These are phyloP conservation scores for Imleria badia DNA, from an alignment of 768 basidiomycete species.

Conservation along the genomic window DNA sequence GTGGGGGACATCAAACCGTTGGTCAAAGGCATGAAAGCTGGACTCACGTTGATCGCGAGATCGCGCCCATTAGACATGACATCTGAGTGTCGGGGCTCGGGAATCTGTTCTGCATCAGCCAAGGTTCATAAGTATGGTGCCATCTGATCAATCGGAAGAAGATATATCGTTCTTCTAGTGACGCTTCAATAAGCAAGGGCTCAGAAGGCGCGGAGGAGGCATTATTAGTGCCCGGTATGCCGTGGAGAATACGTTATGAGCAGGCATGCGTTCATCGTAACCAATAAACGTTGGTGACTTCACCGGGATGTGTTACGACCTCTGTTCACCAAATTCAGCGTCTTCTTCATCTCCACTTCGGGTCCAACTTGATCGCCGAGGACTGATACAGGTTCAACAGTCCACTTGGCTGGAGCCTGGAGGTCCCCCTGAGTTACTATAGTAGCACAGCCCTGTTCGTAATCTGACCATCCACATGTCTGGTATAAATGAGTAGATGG, in stretches of 20 bases:
- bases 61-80: slow-evolving; percentile 10
- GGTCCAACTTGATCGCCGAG: slow-evolving; percentile 9
- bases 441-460: neutral
- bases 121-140: neutral
- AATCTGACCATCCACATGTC: neutral
- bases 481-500: neutral
- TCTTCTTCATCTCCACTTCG: neutral
- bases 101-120: neutral
- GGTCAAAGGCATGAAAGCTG: neutral
- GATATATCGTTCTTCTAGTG: neutral
- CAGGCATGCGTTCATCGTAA: neutral
- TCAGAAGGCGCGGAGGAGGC: neutral
- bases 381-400: neutral
- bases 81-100: neutral
- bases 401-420: neutral
- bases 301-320: neutral
- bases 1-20: slow-evolving; percentile 2
- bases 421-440: neutral
- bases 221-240: neutral
- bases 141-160: neutral
- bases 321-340: neutral
- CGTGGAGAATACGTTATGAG: slow-evolving; percentile 2
- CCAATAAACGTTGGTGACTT: neutral
- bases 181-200: neutral
- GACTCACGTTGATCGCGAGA: slow-evolving; percentile 1